Evolutionary conservation across 2,329 filamentous ascomycete species (phyloP).

Genomic region (Fusarium oxysporum): DNA sequence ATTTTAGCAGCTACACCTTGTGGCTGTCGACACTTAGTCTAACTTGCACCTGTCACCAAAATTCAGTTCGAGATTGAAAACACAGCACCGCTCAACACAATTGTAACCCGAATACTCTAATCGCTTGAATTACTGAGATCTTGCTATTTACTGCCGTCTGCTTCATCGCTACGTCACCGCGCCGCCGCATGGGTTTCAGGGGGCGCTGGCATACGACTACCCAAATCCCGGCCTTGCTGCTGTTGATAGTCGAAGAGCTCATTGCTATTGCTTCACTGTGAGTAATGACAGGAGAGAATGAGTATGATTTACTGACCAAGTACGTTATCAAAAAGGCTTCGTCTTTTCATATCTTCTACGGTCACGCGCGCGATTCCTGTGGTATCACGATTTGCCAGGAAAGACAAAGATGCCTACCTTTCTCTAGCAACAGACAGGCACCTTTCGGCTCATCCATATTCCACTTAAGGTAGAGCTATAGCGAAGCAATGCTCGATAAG

Average conservation of each 20-base stretch:
- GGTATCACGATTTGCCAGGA: background rate
- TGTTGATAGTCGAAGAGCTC: background rate
- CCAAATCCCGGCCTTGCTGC: background rate
- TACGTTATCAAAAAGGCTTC: too few relatives aligned
- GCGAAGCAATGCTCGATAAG: background rate
- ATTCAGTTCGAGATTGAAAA: background rate
- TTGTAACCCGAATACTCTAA: rapidly evolving
- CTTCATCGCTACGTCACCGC: background rate
- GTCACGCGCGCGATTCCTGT: background rate
- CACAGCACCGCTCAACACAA: background rate
- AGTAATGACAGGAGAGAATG: background rate
- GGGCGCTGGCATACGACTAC: background rate
- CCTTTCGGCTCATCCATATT: rapidly evolving
- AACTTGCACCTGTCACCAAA: background rate
- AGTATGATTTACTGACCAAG: background rate
- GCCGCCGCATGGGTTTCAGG: background rate
- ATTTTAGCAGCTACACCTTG: rapidly evolving
- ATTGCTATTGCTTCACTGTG: background rate
- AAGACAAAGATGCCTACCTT: background rate
- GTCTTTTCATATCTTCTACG: too few relatives aligned
- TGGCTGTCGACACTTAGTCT: background rate
- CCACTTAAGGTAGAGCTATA: rapidly evolving
- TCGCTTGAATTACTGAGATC: background rate
- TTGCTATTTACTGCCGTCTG: background rate
- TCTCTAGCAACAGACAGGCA: background rate